Evolutionary conservation across 176 grass and related monocot species (phyloP), one percentile per base, ranked within the genome.

Genomic region (Musa acuminata): DNA sequence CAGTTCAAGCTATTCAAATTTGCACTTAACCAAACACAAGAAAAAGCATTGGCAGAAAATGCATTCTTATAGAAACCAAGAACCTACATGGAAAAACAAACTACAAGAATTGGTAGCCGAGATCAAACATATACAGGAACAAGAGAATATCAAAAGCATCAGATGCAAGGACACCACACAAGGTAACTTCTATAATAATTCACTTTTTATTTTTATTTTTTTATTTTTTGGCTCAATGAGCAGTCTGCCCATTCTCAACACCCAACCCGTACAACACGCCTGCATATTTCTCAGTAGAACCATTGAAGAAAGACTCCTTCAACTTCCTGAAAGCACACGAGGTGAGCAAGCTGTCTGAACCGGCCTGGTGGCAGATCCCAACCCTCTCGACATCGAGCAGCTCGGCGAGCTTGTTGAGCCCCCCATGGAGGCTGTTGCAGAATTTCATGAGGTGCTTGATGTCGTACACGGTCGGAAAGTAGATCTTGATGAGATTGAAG

Each of bases 291-390:
- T 72, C 69, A 24, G 50, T 23, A 8, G 49, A 53, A 1, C 71
- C 71, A 53, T 54, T 53, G 6, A 54, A 55, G 71, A 53, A 72
- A 19, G 20, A 13, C 71, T 72, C 20, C 21, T 72, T 72, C 71
- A 54, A 13, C 51, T 17, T 54, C 71, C 21, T 72, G 49, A 72
- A 72, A 8, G 51, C 51, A 13, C 49, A 25, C 5, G 50, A 23
- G 71, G 71, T 72, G 19, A 72, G 50, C 69, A 54, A 72, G 71
- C 71, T 72, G 20, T 72, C 71, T 6, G 49, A 72, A 24, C 71
- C 71, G 4, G 51, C 71, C 50, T 72, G 71, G 51, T 26, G 51
- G 71, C 71, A 17, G 51, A 72, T 25, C 3, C 71, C 71, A 13
- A 72, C 51, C 11, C 51, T 53, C 71, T 72, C 71, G 12, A 72